Conservation (phyloP, 768 basidiomycete species). For the Xanthoconium purpureum region DNA sequence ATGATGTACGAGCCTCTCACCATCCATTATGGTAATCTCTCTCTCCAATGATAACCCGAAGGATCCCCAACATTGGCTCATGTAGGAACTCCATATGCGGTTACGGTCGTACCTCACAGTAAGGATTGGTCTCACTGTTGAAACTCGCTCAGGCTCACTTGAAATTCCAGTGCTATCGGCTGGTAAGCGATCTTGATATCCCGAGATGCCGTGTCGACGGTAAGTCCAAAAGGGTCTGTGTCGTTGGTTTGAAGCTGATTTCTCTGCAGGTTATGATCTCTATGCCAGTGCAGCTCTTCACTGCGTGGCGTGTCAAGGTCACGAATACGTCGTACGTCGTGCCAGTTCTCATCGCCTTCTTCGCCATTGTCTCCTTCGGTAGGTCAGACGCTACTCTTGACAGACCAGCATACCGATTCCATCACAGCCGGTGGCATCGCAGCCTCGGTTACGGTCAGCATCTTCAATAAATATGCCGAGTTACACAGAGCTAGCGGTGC, state of each 20-base stretch:
- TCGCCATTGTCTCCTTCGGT: constrained; percentile 8
- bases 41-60: background rate
- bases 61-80: constrained; percentile 29
- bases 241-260: background rate
- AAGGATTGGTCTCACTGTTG: background rate
- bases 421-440: constrained; percentile 35
- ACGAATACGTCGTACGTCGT: constrained; percentile 29
- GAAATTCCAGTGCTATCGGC: constrained; percentile 7
- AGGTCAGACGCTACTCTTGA: background rate
- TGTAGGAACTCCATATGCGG: constrained; percentile 17
- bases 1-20: constrained; percentile 50
- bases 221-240: constrained; percentile 12
- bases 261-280: constrained; percentile 41
- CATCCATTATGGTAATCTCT: constrained; percentile 39
- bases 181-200: constrained; percentile 3
- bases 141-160: constrained; percentile 14
- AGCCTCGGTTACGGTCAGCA: constrained; percentile 32
- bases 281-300: constrained; percentile 45
- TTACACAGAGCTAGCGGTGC: constrained; percentile 34
- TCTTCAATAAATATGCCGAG: constrained; percentile 32
- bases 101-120: background rate
- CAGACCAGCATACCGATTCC: no score
- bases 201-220: constrained; percentile 45
- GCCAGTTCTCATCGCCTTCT: constrained; percentile 22
- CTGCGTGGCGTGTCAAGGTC: constrained; percentile 40